Evolutionary conservation across 306 rosid genomes (phyloP), one percentile per base, ranked within the genome.

Genomic region (Echinosophora koreensis): DNA sequence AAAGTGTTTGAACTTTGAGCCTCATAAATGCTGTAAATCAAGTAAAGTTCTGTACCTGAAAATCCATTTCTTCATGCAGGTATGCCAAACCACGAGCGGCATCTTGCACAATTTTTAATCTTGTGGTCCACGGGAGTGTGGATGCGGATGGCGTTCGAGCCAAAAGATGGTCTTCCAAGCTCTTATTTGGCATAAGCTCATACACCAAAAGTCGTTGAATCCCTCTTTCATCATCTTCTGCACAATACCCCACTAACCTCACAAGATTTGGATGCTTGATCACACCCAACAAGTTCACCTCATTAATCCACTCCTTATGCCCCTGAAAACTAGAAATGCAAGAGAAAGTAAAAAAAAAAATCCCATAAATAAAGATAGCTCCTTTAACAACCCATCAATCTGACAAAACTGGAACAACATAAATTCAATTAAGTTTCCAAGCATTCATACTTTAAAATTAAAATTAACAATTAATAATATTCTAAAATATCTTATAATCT

Each of bases 201-300:
- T 95, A 95, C 44, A 95, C 98, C 79, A 95, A 55, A 62, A 95
- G 98, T 74, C 98, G 55, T 58, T 95, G 99, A 71, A 95, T 90
- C 82, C 99, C 99, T 83, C 99, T 95, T 57, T 92, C 99, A 84
- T 95, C 99, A 80, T 95, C 99, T 71, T 95, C 99, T 0, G 99
- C 99, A 69, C 99, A 95, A 70, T 92, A 95, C 70, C 98, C 98
- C 14, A 90, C 91, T 49, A 95, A 70, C 79, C 84, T 88, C 39
- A 95, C 98, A 11, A 95, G 87, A 90, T 95, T 95, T 0, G 91
- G 92, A 84, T 95, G 99, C 82, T 92, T 90, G 67, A 95, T 87
- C 12, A 95, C 99, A 10, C 97, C 99, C 81, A 95, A 60, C 52
- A 95, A 75, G 64, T 92, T 92, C 77, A 95, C 97, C 82, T 95